A percentile compares a stretch with the other conserved stretches of the same genome.
Evolutionary conservation across 306 rosid species (phyloP).

Genomic region (Albizia julibrissin): DNA sequence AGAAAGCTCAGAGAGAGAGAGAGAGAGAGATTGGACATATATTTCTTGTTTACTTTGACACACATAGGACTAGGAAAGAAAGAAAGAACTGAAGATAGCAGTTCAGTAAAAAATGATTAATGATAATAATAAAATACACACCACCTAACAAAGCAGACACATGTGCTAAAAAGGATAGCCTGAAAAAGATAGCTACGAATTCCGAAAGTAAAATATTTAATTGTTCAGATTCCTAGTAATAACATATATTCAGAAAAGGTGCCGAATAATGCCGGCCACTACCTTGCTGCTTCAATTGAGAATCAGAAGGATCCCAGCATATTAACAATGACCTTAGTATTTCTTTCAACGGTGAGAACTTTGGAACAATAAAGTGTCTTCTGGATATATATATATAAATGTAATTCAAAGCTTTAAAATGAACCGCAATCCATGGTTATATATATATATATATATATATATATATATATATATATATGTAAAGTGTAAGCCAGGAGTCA

Average conservation of each 20-base stretch:
- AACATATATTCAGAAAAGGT: too few species aligned
- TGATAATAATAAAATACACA: neutral
- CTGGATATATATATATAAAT: neutral
- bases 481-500: constrained; percentile 15
- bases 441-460: neutral
- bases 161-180: too few species aligned
- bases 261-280: neutral
- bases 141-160: too few species aligned
- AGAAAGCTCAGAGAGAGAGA: neutral
- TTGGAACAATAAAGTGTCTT: neutral
- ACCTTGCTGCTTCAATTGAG: neutral
- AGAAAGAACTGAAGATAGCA: neutral
- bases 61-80: neutral
- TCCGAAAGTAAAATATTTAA: too few species aligned
- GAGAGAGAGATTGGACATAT: neutral
- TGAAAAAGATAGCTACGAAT: too few species aligned
- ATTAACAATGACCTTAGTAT: neutral
- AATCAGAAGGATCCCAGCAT: neutral
- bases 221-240: too few species aligned
- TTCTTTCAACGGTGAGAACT: neutral
- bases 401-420: neutral
- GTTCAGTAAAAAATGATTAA: neutral
- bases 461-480: neutral
- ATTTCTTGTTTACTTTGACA: neutral
- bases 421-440: neutral